Evolutionary conservation across 805 yeast species (phyloP).

Genomic region (Yarrowia sp.): DNA sequence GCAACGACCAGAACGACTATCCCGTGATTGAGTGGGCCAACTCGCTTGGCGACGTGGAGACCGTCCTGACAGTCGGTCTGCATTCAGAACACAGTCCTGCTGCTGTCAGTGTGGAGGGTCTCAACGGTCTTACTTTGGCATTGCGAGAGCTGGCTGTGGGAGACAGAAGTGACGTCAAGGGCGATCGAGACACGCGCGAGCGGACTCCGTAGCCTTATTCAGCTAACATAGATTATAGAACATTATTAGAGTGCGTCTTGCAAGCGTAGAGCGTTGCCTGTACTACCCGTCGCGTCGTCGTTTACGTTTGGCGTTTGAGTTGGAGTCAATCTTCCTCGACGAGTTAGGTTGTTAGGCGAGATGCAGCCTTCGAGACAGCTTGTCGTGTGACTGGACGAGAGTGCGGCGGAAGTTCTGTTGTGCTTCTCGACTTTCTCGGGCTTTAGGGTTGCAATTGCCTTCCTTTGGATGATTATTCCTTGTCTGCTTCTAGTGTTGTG

Average conservation of each 20-base stretch:
- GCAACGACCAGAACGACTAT: slow-evolving; percentile 19
- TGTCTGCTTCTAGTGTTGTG: no score
- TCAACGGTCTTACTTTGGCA: slow-evolving; percentile 22
- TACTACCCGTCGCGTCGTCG: slow-evolving; percentile 10
- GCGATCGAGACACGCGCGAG: slow-evolving; percentile 1
- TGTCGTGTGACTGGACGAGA: neutral
- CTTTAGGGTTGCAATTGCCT: no score
- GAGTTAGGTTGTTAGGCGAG: no score
- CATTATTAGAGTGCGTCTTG: slow-evolving; percentile 1
- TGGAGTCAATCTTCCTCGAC: slow-evolving; percentile 1
- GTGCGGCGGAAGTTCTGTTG: no score
- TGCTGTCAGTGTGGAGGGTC: slow-evolving; percentile 17
- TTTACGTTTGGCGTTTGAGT: slow-evolving; percentile 8
- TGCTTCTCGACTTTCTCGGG: no score
- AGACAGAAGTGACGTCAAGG: slow-evolving; percentile 11
- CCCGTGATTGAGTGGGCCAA: slow-evolving; percentile 26
- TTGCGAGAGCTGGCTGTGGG: slow-evolving; percentile 14
- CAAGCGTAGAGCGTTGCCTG: neutral
- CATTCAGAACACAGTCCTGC: slow-evolving; percentile 22
- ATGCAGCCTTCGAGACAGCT: no score
- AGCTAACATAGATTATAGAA: slow-evolving; percentile 20
- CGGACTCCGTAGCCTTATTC: neutral
- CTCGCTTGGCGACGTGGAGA: slow-evolving; percentile 16
- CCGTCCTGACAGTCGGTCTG: slow-evolving; percentile 22
- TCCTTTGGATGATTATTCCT: no score